Evolutionary conservation across 495 filamentous ascomycete species (phyloP).

Genomic region (Rhizodiscina lignyota): DNA sequence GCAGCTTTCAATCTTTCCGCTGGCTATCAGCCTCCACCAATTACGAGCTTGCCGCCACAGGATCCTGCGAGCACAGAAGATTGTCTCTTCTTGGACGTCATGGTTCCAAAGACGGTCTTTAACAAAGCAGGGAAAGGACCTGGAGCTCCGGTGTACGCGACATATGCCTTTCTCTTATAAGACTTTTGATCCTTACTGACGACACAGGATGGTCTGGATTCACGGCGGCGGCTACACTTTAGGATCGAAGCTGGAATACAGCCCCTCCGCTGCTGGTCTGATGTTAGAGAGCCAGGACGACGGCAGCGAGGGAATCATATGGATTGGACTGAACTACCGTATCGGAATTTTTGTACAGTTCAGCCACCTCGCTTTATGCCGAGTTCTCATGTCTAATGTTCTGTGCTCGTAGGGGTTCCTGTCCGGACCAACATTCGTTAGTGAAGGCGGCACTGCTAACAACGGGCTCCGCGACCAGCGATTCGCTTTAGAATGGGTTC

Average conservation of each 20-base stretch:
- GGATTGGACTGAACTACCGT: slow-evolving; percentile 21
- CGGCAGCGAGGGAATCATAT: no score
- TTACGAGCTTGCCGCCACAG: slow-evolving; percentile 14
- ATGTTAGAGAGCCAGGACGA: slow-evolving; percentile 6
- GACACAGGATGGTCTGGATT: slow-evolving; percentile 23
- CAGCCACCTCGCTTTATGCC: no score
- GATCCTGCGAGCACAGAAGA: slow-evolving; percentile 37
- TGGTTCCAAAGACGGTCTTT: slow-evolving; percentile 16
- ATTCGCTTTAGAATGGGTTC: slow-evolving; percentile 56
- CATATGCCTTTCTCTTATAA: no score
- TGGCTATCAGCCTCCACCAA: slow-evolving; percentile 20
- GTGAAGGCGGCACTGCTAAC: slow-evolving; percentile 38
- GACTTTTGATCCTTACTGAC: no score
- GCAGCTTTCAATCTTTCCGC: slow-evolving; percentile 16
- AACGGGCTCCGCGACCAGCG: slow-evolving; percentile 50
- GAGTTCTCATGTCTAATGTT: no score
- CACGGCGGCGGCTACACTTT: slow-evolving; percentile 20
- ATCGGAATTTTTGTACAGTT: no score
- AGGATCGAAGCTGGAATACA: slow-evolving; percentile 12
- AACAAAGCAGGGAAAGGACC: slow-evolving; percentile 6
- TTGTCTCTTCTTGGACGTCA: slow-evolving; percentile 36
- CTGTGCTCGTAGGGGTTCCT: slow-evolving; percentile 57
- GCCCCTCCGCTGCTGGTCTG: slow-evolving; percentile 9
- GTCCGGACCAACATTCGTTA: slow-evolving; percentile 24
- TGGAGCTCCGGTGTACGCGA: slow-evolving; percentile 18